Base-by-base conservation (phyloP, 352 stramenopile species). In the Globisporangium emineosum region DNA sequence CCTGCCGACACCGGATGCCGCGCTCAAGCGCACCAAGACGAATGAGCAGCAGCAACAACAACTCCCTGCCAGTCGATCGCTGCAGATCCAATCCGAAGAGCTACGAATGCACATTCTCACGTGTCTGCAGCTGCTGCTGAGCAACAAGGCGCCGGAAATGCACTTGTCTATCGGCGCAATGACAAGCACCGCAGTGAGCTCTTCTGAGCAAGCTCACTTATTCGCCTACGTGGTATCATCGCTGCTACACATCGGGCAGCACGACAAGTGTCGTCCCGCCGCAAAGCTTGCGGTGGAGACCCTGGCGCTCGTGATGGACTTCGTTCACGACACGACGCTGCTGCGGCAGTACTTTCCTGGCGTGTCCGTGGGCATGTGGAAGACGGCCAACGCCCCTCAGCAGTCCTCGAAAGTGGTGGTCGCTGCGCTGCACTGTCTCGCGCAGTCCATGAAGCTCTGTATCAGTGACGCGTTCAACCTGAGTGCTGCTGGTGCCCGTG, bases 341-440 rank as follows among this genome's bases (percentile, higher is more conserved):
- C 67, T 92, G 52, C 73, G 81, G 0, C 80, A 89, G 68, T 89
- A 92, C 63, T 82, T 94, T 30, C 86, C 86, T 7, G 88, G 88
- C 23, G 60, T 94, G 51, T 71, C 73, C 9, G 71, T 81, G 40
- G 73, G 79, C 4, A 75, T 93, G 62, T 93, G 79, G 75, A 86
- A 85, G 54, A 70, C 72, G 37, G 69, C 86, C 1, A 83, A 86
- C 30, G 77, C 81, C n/a, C 82, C 83, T 23, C 74, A 89, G 45
- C 81, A 91, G 63, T 59, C 77, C 12, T 92, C 85, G 1, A 88
- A 79, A 29, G 78, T 94, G 30, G 72, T 81, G 21, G 80, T 84
- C 43, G 74, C 75, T 17, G 85, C 85, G 2, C 55, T 96, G 37
- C 57, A 71, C 17, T 93, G 83, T 66, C 68, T 94, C 19, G 60